A percentile compares a stretch with the other conserved stretches of the same genome.
Evolutionary conservation across 306 rosid species (phyloP).

Genomic region (apple (Malus domestica)): ASM211411v1 NC_041801.1:7673501-7674000

Average conservation of each 20-base stretch:
- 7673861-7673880: conserved; percentile 8
- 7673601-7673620: conserved; percentile 23
- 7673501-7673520: conserved; percentile 26
- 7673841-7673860: conserved; percentile 33
- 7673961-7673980: conserved; percentile 22
- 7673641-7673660: conserved; percentile 9
- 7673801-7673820: neutral
- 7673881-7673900: conserved; percentile 16
- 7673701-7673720: conserved; percentile 19
- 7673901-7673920: conserved; percentile 25
- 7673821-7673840: conserved; percentile 23
- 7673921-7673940: conserved; percentile 19
- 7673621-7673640: conserved; percentile 26
- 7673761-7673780: conserved; percentile 21
- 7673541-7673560: conserved; percentile 31
- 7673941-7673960: conserved; percentile 18
- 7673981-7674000: conserved; percentile 24
- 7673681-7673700: conserved; percentile 22
- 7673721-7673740: conserved; percentile 31
- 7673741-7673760: conserved; percentile 23
- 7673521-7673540: conserved; percentile 20
- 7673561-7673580: conserved; percentile 39
- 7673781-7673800: conserved; percentile 17
- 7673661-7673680: conserved; percentile 14
- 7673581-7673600: conserved; percentile 26